phyloP scores from a whole-genome alignment of 495 filamentous ascomycete genomes.

The Hypoxylon fuscum region DNA sequence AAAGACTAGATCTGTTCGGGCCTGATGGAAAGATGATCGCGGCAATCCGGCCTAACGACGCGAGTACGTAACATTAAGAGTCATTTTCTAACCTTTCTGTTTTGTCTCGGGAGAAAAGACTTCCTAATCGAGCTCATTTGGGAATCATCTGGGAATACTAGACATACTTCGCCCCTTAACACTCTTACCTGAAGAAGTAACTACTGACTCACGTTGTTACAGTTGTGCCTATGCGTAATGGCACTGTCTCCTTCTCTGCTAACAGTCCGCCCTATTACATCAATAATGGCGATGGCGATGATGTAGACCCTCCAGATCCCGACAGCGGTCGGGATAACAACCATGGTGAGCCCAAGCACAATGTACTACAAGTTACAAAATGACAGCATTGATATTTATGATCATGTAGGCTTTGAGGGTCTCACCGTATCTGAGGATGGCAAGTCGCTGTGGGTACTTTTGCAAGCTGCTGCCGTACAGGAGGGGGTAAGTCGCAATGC shows the following conservation, averaged over 20 bases:
- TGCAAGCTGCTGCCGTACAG: constrained; percentile 73
- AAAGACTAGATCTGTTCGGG: constrained; percentile 60
- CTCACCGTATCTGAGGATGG: constrained; percentile 71
- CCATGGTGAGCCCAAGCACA: constrained; percentile 56
- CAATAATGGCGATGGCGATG: constrained; percentile 44
- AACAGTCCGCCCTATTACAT: constrained; percentile 68
- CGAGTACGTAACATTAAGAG: too few relatives aligned
- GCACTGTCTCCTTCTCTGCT: constrained; percentile 49
- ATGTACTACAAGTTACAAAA: not conserved
- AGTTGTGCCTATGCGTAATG: constrained; percentile 74
- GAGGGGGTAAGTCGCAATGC: constrained; percentile 63
- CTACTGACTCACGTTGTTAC: too few relatives aligned
- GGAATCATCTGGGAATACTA: too few relatives aligned
- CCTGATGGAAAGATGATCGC: constrained; percentile 65
- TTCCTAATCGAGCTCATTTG: too few relatives aligned
- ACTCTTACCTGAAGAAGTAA: too few relatives aligned
- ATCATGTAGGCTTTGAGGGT: constrained; percentile 66
- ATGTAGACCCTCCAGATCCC: constrained; percentile 59
- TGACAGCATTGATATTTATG: not conserved
- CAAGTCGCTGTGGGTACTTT: constrained; percentile 70
- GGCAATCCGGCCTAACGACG: constrained; percentile 73
- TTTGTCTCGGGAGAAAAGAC: too few relatives aligned
- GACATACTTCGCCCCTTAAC: too few relatives aligned
- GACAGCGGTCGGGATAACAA: constrained; percentile 76
- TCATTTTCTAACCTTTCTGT: too few relatives aligned